Evolutionary conservation across 1,284 basidiomycete species (phyloP).

Genomic region (Veloboletus limbatus): DNA sequence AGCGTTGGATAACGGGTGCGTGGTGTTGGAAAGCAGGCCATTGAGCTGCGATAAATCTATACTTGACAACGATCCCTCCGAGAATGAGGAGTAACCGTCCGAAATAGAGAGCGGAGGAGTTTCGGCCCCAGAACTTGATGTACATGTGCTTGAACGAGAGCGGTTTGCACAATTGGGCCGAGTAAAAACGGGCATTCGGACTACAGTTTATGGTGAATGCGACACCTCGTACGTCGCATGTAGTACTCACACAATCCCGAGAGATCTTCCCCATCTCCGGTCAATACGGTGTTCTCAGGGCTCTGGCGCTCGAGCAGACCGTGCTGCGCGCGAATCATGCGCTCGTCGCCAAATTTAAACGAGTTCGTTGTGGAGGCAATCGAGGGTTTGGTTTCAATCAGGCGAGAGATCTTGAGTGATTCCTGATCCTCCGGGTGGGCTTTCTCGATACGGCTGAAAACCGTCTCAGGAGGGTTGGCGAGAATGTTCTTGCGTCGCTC

Average conservation of each 20-base stretch:
- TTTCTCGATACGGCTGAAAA: conserved; percentile 28
- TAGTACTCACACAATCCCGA: conserved; percentile 49
- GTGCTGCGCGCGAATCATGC: conserved; percentile 61
- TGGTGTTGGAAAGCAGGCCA: conserved; percentile 49
- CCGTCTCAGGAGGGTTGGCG: conserved; percentile 35
- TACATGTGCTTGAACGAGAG: conserved; percentile 65
- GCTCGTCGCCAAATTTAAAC: conserved; percentile 59
- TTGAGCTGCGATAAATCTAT: conserved; percentile 67
- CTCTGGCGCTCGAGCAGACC: conserved; percentile 65
- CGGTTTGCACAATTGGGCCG: conserved; percentile 51
- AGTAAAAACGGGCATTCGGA: conserved; percentile 53
- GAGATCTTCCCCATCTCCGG: conserved; percentile 62
- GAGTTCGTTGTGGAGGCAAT: conserved; percentile 57
- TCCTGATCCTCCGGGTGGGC: conserved; percentile 30
- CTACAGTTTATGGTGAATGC: conserved; percentile 30
- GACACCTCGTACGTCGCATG: background rate
- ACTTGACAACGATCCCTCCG: conserved; percentile 70
- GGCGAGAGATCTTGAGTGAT: conserved; percentile 41
- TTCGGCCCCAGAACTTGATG: conserved; percentile 55
- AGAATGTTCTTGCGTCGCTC: conserved; percentile 57
- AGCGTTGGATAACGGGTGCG: conserved; percentile 35
- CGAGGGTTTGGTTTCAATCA: conserved; percentile 53
- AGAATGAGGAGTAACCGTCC: conserved; percentile 60
- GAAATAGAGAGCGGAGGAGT: conserved; percentile 68
- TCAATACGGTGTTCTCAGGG: conserved; percentile 59